Evolutionary conservation across 257 asterid genomes (phyloP).

Genomic region (Ajuga chamaepitys): DNA sequence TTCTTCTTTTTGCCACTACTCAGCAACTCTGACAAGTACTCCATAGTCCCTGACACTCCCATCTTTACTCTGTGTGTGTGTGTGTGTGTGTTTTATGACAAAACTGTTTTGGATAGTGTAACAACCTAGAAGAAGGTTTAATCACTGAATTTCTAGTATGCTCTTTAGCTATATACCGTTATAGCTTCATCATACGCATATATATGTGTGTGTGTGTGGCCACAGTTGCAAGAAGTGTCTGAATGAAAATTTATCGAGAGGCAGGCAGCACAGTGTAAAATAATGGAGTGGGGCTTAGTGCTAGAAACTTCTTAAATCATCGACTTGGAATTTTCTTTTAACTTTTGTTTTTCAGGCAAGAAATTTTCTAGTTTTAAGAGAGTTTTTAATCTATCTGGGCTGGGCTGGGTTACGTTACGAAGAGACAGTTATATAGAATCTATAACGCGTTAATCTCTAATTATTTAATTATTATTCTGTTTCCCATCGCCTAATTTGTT

Average conservation of each 20-base stretch:
- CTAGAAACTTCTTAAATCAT: slow-evolving; percentile 8
- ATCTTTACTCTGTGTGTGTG: slow-evolving; percentile 9
- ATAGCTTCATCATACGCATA: not conserved
- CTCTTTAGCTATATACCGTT: too few species aligned
- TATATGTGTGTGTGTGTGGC: not conserved
- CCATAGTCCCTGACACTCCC: slow-evolving; percentile 83
- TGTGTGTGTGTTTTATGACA: not conserved
- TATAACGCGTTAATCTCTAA: not conserved
- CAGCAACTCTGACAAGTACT: slow-evolving; percentile 60
- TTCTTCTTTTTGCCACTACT: slow-evolving; percentile 55
- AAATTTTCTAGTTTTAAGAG: not conserved
- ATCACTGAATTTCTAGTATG: not conserved
- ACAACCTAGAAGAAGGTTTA: too few species aligned
- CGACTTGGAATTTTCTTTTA: not conserved
- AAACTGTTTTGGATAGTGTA: too few species aligned
- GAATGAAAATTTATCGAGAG: not conserved
- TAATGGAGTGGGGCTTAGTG: slow-evolving; percentile 18
- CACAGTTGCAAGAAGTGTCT: slow-evolving; percentile 1
- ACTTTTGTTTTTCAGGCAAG: not conserved
- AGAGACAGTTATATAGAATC: not conserved
- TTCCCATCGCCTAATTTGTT: too few species aligned
- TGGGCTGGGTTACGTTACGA: not conserved
- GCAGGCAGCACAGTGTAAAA: not conserved
- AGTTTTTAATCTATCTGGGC: not conserved
- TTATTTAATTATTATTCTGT: too few species aligned